Conservation (phyloP, 441 rosid species). For the Kokia cookei region DNA sequence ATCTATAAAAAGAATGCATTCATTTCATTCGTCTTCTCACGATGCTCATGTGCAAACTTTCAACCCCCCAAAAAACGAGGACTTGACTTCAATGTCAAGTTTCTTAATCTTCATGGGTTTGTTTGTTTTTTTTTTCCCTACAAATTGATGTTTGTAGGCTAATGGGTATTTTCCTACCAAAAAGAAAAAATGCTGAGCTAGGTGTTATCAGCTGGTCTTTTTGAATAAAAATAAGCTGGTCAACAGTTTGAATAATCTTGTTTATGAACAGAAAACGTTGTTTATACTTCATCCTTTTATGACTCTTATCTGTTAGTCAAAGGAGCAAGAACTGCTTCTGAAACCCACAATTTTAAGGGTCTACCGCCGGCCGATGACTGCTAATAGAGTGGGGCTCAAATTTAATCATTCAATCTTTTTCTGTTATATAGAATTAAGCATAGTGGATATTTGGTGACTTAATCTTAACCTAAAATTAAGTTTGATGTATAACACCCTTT, state of each 20-base stretch:
- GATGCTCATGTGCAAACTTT: not conserved
- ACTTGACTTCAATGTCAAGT: not conserved
- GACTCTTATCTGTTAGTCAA: not conserved
- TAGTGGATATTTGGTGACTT: not conserved
- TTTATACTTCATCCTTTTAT: not conserved
- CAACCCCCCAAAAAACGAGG: not conserved
- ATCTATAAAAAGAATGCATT: not conserved
- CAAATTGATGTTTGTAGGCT: not conserved
- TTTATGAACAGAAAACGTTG: not conserved
- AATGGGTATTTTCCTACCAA: not conserved
- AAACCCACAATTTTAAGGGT: not conserved
- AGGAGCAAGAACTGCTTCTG: not conserved
- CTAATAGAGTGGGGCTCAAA: not conserved
- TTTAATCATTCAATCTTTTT: not conserved
- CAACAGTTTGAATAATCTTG: not conserved
- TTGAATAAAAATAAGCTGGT: not conserved
- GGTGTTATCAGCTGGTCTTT: not conserved
- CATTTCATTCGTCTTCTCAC: not conserved
- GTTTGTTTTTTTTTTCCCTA: not conserved
- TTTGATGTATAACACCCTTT: not conserved
- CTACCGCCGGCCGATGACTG: not conserved
- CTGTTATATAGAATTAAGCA: not conserved
- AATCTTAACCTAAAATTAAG: not conserved
- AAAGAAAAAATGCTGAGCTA: not conserved
- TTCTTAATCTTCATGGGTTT: not conserved